Conservation (phyloP, 2,329 filamentous ascomycete species). For the Tolypocladium nubicola region DNA sequence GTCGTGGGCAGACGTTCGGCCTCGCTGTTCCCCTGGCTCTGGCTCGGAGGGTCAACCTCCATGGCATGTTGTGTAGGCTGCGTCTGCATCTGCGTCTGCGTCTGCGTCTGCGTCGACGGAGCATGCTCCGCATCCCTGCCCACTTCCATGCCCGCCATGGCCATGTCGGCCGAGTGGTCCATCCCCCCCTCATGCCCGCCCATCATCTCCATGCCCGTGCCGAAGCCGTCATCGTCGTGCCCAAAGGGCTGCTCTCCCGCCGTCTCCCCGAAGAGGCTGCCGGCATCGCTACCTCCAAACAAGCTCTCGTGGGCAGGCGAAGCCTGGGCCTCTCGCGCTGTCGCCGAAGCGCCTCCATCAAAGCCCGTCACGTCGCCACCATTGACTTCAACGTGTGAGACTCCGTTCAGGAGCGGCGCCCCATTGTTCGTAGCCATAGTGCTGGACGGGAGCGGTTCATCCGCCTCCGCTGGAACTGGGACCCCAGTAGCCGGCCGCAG, state of each 20-base stretch:
- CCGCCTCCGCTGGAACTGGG: constrained; percentile 64
- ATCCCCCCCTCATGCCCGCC: constrained; percentile 27
- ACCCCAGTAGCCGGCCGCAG: constrained; percentile 66
- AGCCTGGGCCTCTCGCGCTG: constrained; percentile 43
- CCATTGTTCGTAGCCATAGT: constrained; percentile 72
- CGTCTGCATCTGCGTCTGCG: not conserved
- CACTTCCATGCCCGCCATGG: constrained; percentile 23
- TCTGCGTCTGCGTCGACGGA: not conserved
- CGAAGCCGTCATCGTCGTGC: constrained; percentile 78
- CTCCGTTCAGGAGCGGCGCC: constrained; percentile 45
- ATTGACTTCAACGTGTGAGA: constrained; percentile 11
- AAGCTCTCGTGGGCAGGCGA: constrained; percentile 68
- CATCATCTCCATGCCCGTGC: constrained; percentile 55
- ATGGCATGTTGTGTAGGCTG: constrained; percentile 4
- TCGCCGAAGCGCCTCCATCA: constrained; percentile 12
- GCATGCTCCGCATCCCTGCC: constrained; percentile 10
- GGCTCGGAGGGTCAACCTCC: constrained; percentile 5
- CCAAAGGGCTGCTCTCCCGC: constrained; percentile 53
- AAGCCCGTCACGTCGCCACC: constrained; percentile 1
- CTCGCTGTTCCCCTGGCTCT: not conserved
- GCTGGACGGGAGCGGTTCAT: constrained; percentile 46
- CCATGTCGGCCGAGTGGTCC: constrained; percentile 32
- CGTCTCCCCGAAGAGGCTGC: constrained; percentile 81
- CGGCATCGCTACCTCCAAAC: constrained; percentile 68
- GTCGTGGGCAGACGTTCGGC: not conserved